Percentiles rank a stretch among this genome's conserved stretches.
Evolutionary conservation across 495 filamentous ascomycete genomes (phyloP).

Genomic region (Cairneyella variabilis): DNA sequence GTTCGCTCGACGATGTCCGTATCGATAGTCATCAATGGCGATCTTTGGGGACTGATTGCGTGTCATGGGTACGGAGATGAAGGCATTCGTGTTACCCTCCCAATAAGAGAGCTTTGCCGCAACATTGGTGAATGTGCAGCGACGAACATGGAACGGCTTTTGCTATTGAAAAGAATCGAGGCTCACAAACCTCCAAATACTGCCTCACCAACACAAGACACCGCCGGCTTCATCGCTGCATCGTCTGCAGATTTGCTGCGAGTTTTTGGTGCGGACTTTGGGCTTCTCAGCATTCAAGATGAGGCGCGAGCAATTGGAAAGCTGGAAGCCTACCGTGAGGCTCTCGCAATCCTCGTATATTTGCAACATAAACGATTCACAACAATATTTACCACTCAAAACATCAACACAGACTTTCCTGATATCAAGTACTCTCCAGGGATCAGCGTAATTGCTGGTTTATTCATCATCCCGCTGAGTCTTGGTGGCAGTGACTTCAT

Average conservation of each 20-base stretch:
- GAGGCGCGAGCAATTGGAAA: conserved; percentile 86
- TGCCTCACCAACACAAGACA: conserved; percentile 74
- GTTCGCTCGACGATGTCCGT: conserved; percentile 93
- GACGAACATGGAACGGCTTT: conserved; percentile 84
- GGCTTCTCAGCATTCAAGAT: conserved; percentile 75
- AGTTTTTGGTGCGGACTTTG: conserved; percentile 85
- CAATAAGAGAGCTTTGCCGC: conserved; percentile 88
- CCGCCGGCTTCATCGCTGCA: conserved; percentile 87
- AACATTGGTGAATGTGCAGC: conserved; percentile 83
- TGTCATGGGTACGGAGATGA: conserved; percentile 76
- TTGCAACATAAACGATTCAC: conserved; percentile 68
- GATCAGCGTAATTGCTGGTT: conserved; percentile 70
- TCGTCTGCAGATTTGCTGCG: conserved; percentile 83
- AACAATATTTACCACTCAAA: conserved; percentile 71
- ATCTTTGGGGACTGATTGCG: conserved; percentile 88
- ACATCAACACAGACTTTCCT: conserved; percentile 74
- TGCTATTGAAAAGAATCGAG: conserved; percentile 74
- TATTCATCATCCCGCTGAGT: conserved; percentile 81
- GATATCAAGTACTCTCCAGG: conserved; percentile 79
- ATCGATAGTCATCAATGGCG: conserved; percentile 76
- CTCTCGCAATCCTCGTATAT: conserved; percentile 82
- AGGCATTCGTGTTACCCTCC: conserved; percentile 87
- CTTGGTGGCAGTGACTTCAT: conserved; percentile 79
- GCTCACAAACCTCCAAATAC: conserved; percentile 74
- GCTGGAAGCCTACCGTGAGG: conserved; percentile 72